These are phyloP conservation scores for Trichosanthes cucumerina DNA, from an alignment of 306 rosid species.

Conservation along the genomic window DNA sequence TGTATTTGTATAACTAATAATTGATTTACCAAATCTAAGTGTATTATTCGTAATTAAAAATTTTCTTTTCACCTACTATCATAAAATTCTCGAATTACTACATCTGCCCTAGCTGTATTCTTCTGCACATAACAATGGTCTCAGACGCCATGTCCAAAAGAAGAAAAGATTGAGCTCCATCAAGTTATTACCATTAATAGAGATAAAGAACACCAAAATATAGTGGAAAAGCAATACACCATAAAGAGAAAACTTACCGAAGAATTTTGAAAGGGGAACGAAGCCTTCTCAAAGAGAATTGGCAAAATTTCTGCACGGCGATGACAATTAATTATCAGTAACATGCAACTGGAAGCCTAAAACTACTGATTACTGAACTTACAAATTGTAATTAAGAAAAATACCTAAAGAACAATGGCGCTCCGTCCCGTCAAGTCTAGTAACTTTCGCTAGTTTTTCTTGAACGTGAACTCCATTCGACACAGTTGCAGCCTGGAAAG, in stretches of 20 bases:
- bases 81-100: not conserved
- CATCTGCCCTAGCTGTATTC: not conserved
- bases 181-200: not conserved
- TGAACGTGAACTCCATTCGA: constrained; percentile 1
- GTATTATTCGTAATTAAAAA: not conserved
- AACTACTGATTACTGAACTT: not conserved
- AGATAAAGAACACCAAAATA: not conserved
- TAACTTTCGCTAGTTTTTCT: not conserved
- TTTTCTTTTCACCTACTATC: not conserved
- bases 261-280: constrained; percentile 30
- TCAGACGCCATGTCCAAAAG: not conserved
- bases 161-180: not conserved
- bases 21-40: not conserved
- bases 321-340: not conserved
- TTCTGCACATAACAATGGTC: not conserved
- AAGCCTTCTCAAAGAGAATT: constrained; percentile 43
- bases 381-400: not conserved
- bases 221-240: not conserved
- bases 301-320: constrained; percentile 38
- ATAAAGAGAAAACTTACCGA: constrained; percentile 34
- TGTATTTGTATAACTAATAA: not conserved
- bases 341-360: not conserved
- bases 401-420: constrained; percentile 52
- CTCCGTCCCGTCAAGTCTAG: constrained; percentile 26
- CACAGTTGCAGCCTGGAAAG: not conserved